Evolutionary conservation across 352 stramenopile species (phyloP).

Genomic region (Globisporangium parvum): DNA sequence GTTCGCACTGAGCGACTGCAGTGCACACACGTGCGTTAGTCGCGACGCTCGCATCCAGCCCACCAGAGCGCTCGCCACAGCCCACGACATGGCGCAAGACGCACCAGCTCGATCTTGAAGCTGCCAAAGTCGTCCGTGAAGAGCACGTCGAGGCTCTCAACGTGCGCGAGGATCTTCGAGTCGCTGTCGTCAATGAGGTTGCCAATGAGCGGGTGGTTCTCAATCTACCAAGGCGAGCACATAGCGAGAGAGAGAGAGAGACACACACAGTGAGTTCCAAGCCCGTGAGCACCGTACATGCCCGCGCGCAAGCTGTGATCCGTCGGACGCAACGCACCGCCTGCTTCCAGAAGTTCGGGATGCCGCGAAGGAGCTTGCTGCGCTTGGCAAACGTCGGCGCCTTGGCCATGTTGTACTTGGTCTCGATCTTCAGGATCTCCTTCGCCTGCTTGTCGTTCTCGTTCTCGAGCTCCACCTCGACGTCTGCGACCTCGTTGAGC

Average conservation of each 20-base stretch:
- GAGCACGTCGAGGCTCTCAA: conserved; percentile 52
- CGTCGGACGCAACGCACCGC: conserved; percentile 26
- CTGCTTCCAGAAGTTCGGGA: conserved; percentile 77
- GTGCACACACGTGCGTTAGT: not conserved
- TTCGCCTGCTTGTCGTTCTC: conserved; percentile 54
- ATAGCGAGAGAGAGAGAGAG: too few species aligned
- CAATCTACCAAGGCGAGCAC: conserved; percentile 25
- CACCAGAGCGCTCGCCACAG: not conserved
- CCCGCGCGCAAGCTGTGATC: not conserved
- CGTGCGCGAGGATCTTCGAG: conserved; percentile 39
- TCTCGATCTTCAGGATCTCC: conserved; percentile 69
- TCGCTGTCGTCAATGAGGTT: conserved; percentile 43
- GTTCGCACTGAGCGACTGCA: conserved; percentile 66
- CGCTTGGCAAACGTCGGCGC: conserved; percentile 61
- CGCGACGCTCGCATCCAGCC: too few species aligned
- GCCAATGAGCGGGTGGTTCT: conserved; percentile 62
- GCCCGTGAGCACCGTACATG: not conserved
- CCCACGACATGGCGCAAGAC: not conserved
- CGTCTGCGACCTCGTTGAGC: conserved; percentile 36
- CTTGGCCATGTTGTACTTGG: conserved; percentile 72
- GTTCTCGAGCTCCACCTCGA: conserved; percentile 62
- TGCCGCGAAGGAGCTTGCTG: conserved; percentile 49
- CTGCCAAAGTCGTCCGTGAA: conserved; percentile 58
- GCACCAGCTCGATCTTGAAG: conserved; percentile 71
- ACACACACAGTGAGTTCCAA: too few species aligned